phyloP scores from a whole-genome alignment of 2,329 filamentous ascomycete species.

The Pseudogymnoascus sp. region DNA sequence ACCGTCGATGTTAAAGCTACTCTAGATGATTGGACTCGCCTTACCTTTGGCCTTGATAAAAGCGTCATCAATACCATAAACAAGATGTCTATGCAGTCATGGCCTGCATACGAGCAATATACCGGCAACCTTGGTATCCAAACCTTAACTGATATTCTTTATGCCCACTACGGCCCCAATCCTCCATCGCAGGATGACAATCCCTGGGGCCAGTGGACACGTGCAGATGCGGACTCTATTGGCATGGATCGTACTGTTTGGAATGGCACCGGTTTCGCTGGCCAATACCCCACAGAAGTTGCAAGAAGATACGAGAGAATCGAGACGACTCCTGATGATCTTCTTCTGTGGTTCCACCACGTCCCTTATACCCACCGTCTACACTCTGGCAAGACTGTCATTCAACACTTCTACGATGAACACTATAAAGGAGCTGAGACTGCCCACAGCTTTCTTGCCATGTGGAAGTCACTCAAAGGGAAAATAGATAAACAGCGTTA shows the following conservation, averaged over 20 bases:
- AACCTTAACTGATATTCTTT: constrained; percentile 61
- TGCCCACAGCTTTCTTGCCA: constrained; percentile 49
- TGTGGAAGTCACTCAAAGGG: constrained; percentile 49
- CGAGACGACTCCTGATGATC: constrained; percentile 58
- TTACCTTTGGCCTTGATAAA: constrained; percentile 55
- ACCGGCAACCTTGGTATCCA: constrained; percentile 64
- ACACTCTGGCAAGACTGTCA: constrained; percentile 59
- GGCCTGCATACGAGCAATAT: constrained; percentile 67
- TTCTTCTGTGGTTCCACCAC: constrained; percentile 70
- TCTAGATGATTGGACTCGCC: constrained; percentile 58
- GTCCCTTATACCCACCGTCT: constrained; percentile 59
- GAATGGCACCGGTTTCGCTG: constrained; percentile 60
- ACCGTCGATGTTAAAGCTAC: constrained; percentile 41
- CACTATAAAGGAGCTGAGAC: constrained; percentile 54
- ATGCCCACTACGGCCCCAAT: constrained; percentile 62
- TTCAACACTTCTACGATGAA: constrained; percentile 60
- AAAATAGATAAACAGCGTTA: constrained; percentile 55
- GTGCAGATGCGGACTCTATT: constrained; percentile 51
- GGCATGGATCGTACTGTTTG: constrained; percentile 66
- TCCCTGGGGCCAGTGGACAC: constrained; percentile 66
- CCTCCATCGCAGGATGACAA: constrained; percentile 61
- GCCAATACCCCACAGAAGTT: constrained; percentile 59
- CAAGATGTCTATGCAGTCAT: constrained; percentile 60
- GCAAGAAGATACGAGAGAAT: constrained; percentile 52
- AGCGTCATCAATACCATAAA: constrained; percentile 53